Evolutionary conservation across 2,329 filamentous ascomycete genomes (phyloP), one percentile per base, ranked within the genome.

Genomic region (Aspergillus ruber): DNA sequence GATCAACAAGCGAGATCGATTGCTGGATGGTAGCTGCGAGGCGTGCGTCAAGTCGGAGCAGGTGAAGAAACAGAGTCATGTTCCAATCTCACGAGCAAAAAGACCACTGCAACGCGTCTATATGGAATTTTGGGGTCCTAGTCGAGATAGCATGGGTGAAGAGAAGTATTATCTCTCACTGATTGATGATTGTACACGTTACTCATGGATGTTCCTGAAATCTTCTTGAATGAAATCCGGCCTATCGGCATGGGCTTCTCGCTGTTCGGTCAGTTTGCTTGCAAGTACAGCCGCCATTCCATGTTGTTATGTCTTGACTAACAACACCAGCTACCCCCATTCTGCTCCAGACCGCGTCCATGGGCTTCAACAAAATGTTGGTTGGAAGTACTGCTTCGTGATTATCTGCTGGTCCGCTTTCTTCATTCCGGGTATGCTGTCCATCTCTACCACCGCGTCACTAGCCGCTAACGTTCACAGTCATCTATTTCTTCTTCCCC

Each of bases 211-310:
- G 64, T 72, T 25, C 64, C 66, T 2, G 72, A 74, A 56, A 75
- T 74, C 15, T 74, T 72, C 57, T 72, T 73, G 0, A 77, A 73
- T 0, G 72, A 77, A 45, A 74, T 78, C 23, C 68, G 76, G 2
- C 69, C 74, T 0, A 78, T 76, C 27, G 75, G 75, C 6, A 76
- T 77, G 65, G 75, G 73, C 0, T 75, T 77, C 57, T 75, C 72
- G 0, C 51, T 78, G 1, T 77, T 78, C 45, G 75, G 74, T 3
- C 74, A 76, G 49, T 76, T 75, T 50, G 69, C 72, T 2, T 58
- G 64, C 63, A 46, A 51, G 60, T 54, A 25, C 2, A 10, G 3
- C 1, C 10, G 5, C 33, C n/a, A 8, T 8, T 36, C 33, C 9
- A 36, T 10, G 33, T 8, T 15, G n/a, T 8, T 15, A 17, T 10